Percentiles rank a stretch among this genome's conserved stretches.
Evolutionary conservation across 192 early-diverging fungal species (phyloP).

Genomic region (Coemansia sp.): DNA sequence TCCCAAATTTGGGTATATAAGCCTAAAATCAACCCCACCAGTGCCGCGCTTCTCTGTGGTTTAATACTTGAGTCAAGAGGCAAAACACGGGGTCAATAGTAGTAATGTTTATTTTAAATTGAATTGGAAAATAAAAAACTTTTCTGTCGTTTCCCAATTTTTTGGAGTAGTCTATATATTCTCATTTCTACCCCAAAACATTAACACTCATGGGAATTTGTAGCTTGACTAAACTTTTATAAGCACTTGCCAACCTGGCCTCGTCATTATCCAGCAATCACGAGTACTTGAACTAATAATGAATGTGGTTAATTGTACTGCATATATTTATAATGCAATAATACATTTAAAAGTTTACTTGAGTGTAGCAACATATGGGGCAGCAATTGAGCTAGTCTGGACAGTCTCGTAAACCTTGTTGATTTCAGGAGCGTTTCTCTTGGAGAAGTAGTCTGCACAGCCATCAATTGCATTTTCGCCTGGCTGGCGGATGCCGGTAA

Average conservation of each 20-base stretch:
- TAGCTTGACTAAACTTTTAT: background rate
- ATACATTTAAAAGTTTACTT: background rate
- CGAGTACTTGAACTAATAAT: background rate
- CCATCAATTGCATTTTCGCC: no score
- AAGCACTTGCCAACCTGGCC: background rate
- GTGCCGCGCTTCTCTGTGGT: no score
- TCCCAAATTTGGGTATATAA: no score
- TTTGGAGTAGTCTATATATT: no score
- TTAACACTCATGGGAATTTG: no score
- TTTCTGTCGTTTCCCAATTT: no score
- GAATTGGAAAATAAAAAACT: no score
- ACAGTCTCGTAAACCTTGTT: slow-evolving; percentile 2
- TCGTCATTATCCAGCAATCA: slow-evolving; percentile 10
- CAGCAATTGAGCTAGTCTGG: background rate
- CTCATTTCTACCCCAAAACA: no score
- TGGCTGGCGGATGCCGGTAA: background rate
- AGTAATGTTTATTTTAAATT: no score
- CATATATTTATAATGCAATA: background rate
- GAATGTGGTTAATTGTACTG: background rate
- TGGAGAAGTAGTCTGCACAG: background rate
- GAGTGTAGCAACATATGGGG: background rate
- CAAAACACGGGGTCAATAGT: no score
- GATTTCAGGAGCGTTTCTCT: background rate
- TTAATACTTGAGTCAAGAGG: no score
- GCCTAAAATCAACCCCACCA: no score